Percentiles rank a stretch among this genome's conserved stretches.
Evolutionary conservation across 2,329 filamentous ascomycete genomes (phyloP).

Genomic region (Colletotrichum sp.): DNA sequence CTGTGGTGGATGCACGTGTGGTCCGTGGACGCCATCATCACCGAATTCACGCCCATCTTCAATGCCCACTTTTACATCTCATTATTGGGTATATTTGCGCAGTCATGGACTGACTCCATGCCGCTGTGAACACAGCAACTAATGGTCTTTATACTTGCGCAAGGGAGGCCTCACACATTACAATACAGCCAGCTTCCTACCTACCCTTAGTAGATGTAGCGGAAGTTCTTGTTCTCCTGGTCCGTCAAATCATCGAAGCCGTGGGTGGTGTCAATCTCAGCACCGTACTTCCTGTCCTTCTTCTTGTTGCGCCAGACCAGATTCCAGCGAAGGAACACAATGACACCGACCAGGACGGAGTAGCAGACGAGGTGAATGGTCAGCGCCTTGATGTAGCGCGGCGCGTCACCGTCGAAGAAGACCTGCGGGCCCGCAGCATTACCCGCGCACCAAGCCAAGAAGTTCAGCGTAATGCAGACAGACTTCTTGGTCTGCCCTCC

Average conservation of each 20-base stretch:
- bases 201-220: slow-evolving; percentile 11
- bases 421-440: slow-evolving; percentile 43
- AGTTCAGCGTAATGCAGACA: slow-evolving; percentile 39
- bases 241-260: slow-evolving; percentile 24
- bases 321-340: slow-evolving; percentile 26
- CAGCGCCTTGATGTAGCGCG: slow-evolving; percentile 38
- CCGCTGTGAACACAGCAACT: background rate
- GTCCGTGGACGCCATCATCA: background rate
- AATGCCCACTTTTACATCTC: background rate
- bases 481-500: slow-evolving; percentile 39
- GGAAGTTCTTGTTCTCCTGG: slow-evolving; percentile 22
- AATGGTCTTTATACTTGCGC: background rate
- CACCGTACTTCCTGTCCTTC: slow-evolving; percentile 4
- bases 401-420: slow-evolving; percentile 36
- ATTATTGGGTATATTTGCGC: background rate
- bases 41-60: background rate
- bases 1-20: background rate
- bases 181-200: background rate
- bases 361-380: slow-evolving; percentile 38
- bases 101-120: background rate
- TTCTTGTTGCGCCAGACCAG: slow-evolving; percentile 26
- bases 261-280: slow-evolving; percentile 13
- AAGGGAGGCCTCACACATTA: background rate
- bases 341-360: slow-evolving; percentile 27
- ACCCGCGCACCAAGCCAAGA: slow-evolving; percentile 40